phyloP scores from a whole-genome alignment of 2,329 filamentous ascomycete genomes.

The Botrytis hyacinthi region DNA sequence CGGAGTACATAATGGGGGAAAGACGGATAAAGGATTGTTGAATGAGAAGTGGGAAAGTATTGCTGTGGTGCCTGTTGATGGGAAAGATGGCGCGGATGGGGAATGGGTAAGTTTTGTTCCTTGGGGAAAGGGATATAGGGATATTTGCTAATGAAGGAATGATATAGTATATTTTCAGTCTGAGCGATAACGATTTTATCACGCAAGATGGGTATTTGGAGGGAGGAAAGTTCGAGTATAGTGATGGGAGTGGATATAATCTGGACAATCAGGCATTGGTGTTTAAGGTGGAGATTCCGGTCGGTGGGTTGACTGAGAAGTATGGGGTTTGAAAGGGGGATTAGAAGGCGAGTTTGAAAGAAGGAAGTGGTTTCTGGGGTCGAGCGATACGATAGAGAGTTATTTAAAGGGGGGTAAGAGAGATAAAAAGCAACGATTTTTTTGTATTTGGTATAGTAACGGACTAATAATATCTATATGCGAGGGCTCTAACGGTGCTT shows the following conservation, averaged over 20 bases:
- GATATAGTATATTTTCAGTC: conserved; percentile 55
- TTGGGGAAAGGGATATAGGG: too few species aligned
- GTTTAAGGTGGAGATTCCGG: conserved; percentile 44
- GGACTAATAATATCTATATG: too few species aligned
- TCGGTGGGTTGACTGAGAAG: neutral
- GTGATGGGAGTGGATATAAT: conserved; percentile 53
- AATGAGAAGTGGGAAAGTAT: conserved; percentile 80
- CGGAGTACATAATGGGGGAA: conserved; percentile 65
- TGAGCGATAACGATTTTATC: conserved; percentile 74
- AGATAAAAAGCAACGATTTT: neutral
- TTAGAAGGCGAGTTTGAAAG: neutral
- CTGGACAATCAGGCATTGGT: conserved; percentile 59
- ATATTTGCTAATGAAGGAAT: neutral
- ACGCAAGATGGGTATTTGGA: conserved; percentile 64
- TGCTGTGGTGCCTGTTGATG: conserved; percentile 58
- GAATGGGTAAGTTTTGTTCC: conserved; percentile 47
- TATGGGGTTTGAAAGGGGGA: neutral
- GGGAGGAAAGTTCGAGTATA: conserved; percentile 51
- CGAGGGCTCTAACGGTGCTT: too few species aligned
- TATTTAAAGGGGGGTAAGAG: neutral
- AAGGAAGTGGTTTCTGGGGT: neutral
- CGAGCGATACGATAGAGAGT: neutral
- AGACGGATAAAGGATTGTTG: conserved; percentile 55
- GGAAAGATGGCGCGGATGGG: conserved; percentile 45
- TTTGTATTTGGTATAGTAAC: neutral